These are phyloP conservation scores for Heliocybe sulcata DNA, from an alignment of 1,284 basidiomycete genomes.

Conservation along the genomic window DNA sequence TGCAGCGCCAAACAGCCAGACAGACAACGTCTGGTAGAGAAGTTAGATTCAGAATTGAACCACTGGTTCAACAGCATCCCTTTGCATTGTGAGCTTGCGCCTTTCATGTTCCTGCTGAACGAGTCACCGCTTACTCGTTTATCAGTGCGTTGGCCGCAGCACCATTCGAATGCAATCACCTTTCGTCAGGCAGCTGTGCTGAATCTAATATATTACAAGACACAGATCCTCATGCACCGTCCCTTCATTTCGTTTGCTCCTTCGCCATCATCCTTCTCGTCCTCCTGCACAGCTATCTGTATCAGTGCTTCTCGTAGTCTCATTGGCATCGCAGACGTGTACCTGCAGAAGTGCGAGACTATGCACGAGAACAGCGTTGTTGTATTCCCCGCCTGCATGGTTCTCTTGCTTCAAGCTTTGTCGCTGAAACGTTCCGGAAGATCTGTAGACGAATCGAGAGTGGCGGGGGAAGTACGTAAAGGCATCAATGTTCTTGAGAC, in stretches of 20 bases:
- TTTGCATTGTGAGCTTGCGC: conserved; percentile 22
- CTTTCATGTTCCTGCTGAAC: neutral
- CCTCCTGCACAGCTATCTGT: conserved; percentile 66
- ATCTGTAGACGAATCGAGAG: conserved; percentile 45
- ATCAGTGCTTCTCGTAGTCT: conserved; percentile 80
- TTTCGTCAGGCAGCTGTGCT: conserved; percentile 41
- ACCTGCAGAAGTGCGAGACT: conserved; percentile 24
- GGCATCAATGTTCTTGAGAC: conserved; percentile 55
- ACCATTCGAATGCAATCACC: conserved; percentile 25
- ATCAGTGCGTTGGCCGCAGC: conserved; percentile 38
- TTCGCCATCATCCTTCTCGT: conserved; percentile 19
- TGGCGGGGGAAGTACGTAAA: conserved; percentile 65
- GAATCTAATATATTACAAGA: conserved; percentile 39
- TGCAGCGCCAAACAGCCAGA: conserved; percentile 29
- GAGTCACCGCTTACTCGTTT: neutral
- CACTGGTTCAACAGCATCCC: conserved; percentile 41
- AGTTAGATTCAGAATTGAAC: conserved; percentile 39
- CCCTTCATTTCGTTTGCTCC: conserved; percentile 40
- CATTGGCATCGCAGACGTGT: conserved; percentile 56
- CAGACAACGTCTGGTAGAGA: conserved; percentile 32
- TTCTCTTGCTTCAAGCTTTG: conserved; percentile 71
- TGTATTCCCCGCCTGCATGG: conserved; percentile 59
- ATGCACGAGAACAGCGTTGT: conserved; percentile 18
- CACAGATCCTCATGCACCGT: conserved; percentile 41
- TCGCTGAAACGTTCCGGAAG: conserved; percentile 54